Conservation (phyloP, 2,329 filamentous ascomycete genomes). For the Rhynchosporium graminicola region DNA sequence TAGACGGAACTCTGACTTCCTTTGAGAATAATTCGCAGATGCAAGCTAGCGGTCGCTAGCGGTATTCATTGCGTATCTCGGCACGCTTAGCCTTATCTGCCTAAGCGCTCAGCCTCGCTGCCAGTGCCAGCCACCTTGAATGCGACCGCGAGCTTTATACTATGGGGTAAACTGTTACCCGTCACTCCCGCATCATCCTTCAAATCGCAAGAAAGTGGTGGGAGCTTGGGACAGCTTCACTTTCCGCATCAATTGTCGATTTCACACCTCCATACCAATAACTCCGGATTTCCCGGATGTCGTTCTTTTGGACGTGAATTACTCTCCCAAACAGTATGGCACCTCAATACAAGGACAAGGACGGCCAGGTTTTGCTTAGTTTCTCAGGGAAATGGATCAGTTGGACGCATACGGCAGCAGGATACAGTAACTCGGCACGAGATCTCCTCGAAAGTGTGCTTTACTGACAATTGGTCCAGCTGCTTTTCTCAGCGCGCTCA, state of each 20-base stretch:
- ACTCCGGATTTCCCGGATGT: slow-evolving; percentile 35
- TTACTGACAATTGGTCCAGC: slow-evolving; percentile 47
- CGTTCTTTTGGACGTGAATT: slow-evolving; percentile 38
- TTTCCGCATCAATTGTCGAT: slow-evolving; percentile 20
- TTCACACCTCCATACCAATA: slow-evolving; percentile 17
- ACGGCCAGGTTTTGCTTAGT: slow-evolving; percentile 59
- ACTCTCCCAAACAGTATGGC: slow-evolving; percentile 43
- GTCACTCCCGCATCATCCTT: slow-evolving; percentile 6
- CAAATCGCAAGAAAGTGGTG: background rate
- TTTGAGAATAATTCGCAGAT: background rate
- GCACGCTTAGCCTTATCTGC: slow-evolving; percentile 6
- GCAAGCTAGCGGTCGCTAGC: slow-evolving; percentile 2
- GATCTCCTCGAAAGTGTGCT: background rate
- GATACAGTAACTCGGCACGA: slow-evolving; percentile 64
- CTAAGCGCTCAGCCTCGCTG: slow-evolving; percentile 5
- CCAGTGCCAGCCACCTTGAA: slow-evolving; percentile 1
- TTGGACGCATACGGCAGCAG: slow-evolving; percentile 80
- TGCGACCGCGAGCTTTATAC: background rate
- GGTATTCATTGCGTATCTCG: background rate
- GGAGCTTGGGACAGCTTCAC: slow-evolving; percentile 7
- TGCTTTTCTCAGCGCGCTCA: slow-evolving; percentile 83
- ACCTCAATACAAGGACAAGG: slow-evolving; percentile 59
- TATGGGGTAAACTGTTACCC: slow-evolving; percentile 8
- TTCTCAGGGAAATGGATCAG: slow-evolving; percentile 90
- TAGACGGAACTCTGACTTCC: too few species aligned